Base-by-base conservation (phyloP, 1,284 basidiomycete species). In the Phlebopus sp. region DNA sequence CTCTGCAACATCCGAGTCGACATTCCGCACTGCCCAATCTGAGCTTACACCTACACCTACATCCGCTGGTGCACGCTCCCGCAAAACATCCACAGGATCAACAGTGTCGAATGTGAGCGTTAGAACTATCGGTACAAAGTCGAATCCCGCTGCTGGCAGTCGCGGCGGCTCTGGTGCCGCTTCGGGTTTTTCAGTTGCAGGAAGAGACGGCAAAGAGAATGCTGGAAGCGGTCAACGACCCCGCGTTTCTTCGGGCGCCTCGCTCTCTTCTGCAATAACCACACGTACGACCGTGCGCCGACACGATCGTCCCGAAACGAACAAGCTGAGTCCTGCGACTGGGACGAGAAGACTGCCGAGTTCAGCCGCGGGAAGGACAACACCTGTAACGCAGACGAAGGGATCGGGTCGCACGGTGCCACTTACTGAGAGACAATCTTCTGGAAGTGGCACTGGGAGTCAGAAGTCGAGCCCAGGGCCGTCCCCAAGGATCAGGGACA, bases 11-110 rank as follows among this genome's bases (percentile, higher is more conserved):
- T 77, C 80, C 2, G 74, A 69, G 2, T 72, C 71, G 0, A 75
- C 77, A 1, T 86, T 81, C 62, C 78, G 77, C 47, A 85, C 81
- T 0, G 81, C 84, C 18, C 67, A 58, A 14, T 72, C 74, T 1
- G 76, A 78, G 27, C 55, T 60, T 18, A 65, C 68, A 0, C 63
- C 69, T 18, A 65, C 68, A 0, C 63, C 69, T 36, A 66, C 64
- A 14, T 60, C 68, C 27, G 56, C 62, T 4, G 49, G 51, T 13
- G 49, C 60, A 1, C 67, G 75, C n/a, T 68, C 69, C 13, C 68
- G 77, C n/a, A 69, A 70, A 46, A 51, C 60, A 1, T 78, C 76
- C 1, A 58, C 69, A 8, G 66, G 71, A 4, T 79, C 77, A 0
- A 65, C 68, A 0, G 48, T 68, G 0, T 74, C 73, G 9, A 72